phyloP scores from a whole-genome alignment of 768 basidiomycete species.

The Tylopilus sp. region DNA sequence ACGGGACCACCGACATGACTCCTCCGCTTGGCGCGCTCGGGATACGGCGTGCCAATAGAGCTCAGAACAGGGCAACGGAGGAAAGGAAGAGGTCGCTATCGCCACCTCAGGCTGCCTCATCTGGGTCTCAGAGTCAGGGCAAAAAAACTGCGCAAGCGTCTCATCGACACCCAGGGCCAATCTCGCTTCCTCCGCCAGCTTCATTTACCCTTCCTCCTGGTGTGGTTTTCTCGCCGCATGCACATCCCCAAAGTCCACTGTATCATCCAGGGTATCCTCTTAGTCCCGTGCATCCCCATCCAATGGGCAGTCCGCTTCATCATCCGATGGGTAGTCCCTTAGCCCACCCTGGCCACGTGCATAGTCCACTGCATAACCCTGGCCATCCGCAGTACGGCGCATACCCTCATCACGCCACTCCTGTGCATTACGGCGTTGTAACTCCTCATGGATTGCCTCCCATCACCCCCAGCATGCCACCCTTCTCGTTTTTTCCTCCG shows the following conservation, averaged over 20 bases:
- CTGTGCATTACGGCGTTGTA: constrained; percentile 37
- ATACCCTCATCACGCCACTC: constrained; percentile 22
- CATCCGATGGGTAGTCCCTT: constrained; percentile 33
- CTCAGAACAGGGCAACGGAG: constrained; percentile 19
- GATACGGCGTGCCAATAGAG: constrained; percentile 28
- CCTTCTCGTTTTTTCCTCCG: constrained; percentile 78
- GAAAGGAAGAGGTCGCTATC: constrained; percentile 20
- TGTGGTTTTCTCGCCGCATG: constrained; percentile 32
- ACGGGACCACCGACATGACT: constrained; percentile 18
- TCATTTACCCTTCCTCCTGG: constrained; percentile 41
- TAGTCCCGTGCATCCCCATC: constrained; percentile 25
- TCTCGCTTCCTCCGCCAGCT: constrained; percentile 61
- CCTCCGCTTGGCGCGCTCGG: constrained; percentile 28
- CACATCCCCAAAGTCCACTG: constrained; percentile 37
- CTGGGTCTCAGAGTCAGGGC: constrained; percentile 11
- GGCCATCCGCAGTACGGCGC: constrained; percentile 27
- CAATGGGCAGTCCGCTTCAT: constrained; percentile 38
- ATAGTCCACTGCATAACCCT: constrained; percentile 32
- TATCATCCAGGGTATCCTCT: constrained; percentile 37
- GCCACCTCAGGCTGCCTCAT: constrained; percentile 4
- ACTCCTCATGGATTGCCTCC: constrained; percentile 85
- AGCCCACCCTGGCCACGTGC: constrained; percentile 31
- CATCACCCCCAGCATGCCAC: constrained; percentile 97
- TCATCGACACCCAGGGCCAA: constrained; percentile 66
- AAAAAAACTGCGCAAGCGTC: constrained; percentile 19